Base-by-base conservation (phyloP, 2,329 filamentous ascomycete species). In the Epicoccum sorghinum region DNA sequence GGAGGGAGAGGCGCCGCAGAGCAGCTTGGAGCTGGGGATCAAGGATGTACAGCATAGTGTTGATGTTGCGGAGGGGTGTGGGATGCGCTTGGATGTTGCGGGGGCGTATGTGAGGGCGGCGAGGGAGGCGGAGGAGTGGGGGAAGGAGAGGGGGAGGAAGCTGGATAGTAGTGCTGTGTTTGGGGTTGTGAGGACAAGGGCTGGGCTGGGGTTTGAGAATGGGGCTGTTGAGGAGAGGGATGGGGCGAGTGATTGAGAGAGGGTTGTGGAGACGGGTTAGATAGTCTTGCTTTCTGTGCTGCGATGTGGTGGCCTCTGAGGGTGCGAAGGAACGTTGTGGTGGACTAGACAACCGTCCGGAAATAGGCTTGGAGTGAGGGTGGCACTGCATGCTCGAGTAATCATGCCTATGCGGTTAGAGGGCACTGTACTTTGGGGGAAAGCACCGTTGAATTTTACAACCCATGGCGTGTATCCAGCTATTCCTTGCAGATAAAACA, bases 41-140 rank as follows among this genome's bases (percentile, higher is more conserved):
- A 83, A 84, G 53, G 82, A 84, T 59, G 80, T 83, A 0, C 75
- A 77, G 0, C 79, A 82, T 60, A 81, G 79, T 0, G 74, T 83
- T 10, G 66, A 67, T 5, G 73, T 77, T 25, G 82, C 80, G 1
- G 67, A 70, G 42, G 69, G 74, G 1, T 67, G 66, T 0, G 79
- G 78, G 0, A 59, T 76, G 22, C 70, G 59, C 14, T 57, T 83
- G 13, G 67, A 75, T 40, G 72, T 80, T 18, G 79, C 72, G 0
- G 75, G 81, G 48, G 62, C 79, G 23, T 79, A 75, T 4, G 60
- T 82, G 25, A 69, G 66, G 13, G 76, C 81, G 55, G 62, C 83
- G 36, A 59, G 69, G 25, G 72, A 79, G 51, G 81, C 81, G 0
- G 79, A 73, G 25, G 41, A 33, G 1, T 79, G 72, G 58, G 75